Percentiles rank a stretch among this genome's conserved stretches.
These are phyloP conservation scores for Gonapodya sp. DNA, from an alignment of 192 early-diverging fungal species.

Conservation along the genomic window DNA sequence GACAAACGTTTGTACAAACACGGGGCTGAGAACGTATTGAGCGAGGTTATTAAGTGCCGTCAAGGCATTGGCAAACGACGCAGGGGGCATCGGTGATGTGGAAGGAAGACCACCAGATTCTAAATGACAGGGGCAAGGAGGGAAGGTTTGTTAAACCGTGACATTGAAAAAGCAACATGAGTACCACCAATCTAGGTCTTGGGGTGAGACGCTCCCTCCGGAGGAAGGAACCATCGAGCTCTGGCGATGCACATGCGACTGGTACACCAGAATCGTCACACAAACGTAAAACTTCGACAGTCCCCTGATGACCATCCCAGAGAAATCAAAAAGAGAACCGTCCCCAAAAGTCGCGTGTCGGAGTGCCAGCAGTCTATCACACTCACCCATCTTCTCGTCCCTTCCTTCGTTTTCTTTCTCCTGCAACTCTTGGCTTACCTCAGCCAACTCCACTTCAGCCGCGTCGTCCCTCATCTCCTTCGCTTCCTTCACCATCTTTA, in stretches of 20 bases:
- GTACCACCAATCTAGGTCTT: too few species aligned
- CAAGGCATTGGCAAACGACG: background rate
- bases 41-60: slow-evolving; percentile 42
- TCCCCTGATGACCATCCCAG: background rate
- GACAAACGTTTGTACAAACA: slow-evolving; percentile 92
- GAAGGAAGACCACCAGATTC: slow-evolving; percentile 11
- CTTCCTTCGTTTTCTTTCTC: slow-evolving; percentile 58
- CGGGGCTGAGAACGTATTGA: slow-evolving; percentile 73
- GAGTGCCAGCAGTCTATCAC: background rate
- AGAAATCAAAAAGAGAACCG: background rate
- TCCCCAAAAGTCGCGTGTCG: too few species aligned
- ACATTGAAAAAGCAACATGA: too few species aligned
- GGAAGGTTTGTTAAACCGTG: background rate
- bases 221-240: too few species aligned
- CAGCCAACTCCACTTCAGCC: slow-evolving; percentile 78
- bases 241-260: too few species aligned
- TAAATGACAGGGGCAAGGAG: too few species aligned
- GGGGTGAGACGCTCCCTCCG: too few species aligned
- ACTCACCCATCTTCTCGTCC: slow-evolving; percentile 23
- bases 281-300: too few species aligned
- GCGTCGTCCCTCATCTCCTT: slow-evolving; percentile 80
- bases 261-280: too few species aligned
- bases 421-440: slow-evolving; percentile 80
- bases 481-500: slow-evolving; percentile 78
- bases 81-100: background rate